These are phyloP conservation scores for Flaveria sonorensis DNA, from an alignment of 129 eudicot species.

Conservation along the genomic window DNA sequence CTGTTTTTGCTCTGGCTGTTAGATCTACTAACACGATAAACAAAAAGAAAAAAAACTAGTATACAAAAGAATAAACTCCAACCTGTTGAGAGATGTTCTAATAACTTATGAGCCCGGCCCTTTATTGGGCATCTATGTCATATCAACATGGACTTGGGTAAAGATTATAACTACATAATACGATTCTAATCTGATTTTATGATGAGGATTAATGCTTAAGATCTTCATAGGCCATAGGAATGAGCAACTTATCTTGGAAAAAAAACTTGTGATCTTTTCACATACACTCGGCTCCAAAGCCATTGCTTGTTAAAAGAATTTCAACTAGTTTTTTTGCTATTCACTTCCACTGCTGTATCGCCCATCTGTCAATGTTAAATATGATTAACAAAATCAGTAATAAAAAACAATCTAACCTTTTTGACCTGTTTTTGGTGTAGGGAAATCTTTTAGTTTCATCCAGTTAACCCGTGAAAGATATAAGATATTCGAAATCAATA, in stretches of 20 bases:
- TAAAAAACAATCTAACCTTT: not conserved
- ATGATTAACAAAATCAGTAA: not conserved
- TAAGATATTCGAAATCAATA: not conserved
- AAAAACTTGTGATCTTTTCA: slow-evolving; percentile 36
- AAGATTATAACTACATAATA: slow-evolving; percentile 31
- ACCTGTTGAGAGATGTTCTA: slow-evolving; percentile 24
- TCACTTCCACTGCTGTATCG: slow-evolving; percentile 81
- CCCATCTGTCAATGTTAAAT: slow-evolving; percentile 46
- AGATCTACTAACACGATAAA: slow-evolving; percentile 32
- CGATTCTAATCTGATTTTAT: slow-evolving; percentile 21
- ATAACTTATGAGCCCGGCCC: slow-evolving; percentile 1
- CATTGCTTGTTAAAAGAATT: slow-evolving; percentile 12
- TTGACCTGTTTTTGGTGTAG: not conserved
- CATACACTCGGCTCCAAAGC: slow-evolving; percentile 34
- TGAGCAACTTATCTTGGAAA: slow-evolving; percentile 38
- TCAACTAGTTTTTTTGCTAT: slow-evolving; percentile 34
- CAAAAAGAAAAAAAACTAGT: slow-evolving; percentile 22
- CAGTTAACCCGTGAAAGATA: not conserved
- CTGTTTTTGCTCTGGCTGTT: slow-evolving; percentile 17
- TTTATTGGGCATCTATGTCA: slow-evolving; percentile 23
- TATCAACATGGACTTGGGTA: slow-evolving; percentile 40
- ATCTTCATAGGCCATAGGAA: slow-evolving; percentile 35
- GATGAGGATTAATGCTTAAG: slow-evolving; percentile 1
- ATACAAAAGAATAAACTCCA: slow-evolving; percentile 35
- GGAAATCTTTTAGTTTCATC: not conserved